Evolutionary conservation across 768 basidiomycete genomes (phyloP).

Genomic region (Amanita molliuscula): DNA sequence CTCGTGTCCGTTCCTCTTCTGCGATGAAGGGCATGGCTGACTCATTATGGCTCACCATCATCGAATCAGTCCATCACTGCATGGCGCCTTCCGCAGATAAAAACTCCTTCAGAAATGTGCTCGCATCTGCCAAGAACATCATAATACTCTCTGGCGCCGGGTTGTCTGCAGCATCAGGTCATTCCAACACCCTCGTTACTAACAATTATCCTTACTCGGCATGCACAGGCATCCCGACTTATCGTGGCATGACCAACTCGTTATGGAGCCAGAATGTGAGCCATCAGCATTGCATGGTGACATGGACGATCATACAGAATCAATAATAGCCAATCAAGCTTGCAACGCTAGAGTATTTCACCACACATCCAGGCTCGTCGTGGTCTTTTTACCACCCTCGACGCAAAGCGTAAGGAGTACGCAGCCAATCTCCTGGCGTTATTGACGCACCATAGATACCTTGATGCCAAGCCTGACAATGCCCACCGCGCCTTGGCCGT

Average conservation of each 20-base stretch:
- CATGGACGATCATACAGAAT: slow-evolving; percentile 27
- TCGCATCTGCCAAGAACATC: slow-evolving; percentile 21
- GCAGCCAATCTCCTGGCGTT: neutral
- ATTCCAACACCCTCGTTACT: slow-evolving; percentile 1
- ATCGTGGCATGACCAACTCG: neutral
- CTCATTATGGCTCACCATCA: neutral
- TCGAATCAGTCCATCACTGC: neutral
- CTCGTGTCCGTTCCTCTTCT: slow-evolving; percentile 27
- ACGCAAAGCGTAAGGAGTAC: slow-evolving; percentile 30
- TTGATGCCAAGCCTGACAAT: slow-evolving; percentile 38
- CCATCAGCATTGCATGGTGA: slow-evolving; percentile 22
- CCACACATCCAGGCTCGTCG: slow-evolving; percentile 33
- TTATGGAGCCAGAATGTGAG: slow-evolving; percentile 3
- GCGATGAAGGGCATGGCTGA: slow-evolving; percentile 26
- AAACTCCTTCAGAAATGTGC: slow-evolving; percentile 10
- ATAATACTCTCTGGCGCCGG: slow-evolving; percentile 45
- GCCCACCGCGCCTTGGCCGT: slow-evolving; percentile 43
- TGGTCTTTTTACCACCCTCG: slow-evolving; percentile 64
- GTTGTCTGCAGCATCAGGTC: slow-evolving; percentile 56
- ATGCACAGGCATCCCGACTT: slow-evolving; percentile 9
- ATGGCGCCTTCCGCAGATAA: slow-evolving; percentile 12
- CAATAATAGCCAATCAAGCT: slow-evolving; percentile 32
- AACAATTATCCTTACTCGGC: neutral
- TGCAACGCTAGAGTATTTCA: slow-evolving; percentile 45
- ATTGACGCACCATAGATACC: slow-evolving; percentile 26